A percentile compares a stretch with the other conserved stretches of the same genome.
These are phyloP conservation scores for Tetradesmus lagerheimii DNA, from an alignment of 139 green algal genomes.

Conservation along the genomic window DNA sequence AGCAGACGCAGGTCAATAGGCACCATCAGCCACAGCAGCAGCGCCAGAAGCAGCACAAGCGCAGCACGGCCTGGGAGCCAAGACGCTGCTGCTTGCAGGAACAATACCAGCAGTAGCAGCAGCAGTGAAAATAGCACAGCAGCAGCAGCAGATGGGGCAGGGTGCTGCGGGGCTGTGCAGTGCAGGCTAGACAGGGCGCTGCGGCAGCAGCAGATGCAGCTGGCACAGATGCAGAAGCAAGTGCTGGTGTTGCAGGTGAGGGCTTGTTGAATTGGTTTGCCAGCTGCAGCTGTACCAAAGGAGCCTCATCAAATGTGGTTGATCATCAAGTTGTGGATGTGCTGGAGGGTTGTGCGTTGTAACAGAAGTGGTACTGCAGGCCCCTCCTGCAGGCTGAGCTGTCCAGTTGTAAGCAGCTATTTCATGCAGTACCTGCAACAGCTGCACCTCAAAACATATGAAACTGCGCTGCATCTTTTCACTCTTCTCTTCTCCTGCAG, in stretches of 20 bases:
- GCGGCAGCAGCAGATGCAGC: constrained; percentile 22
- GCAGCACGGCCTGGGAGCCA: background rate
- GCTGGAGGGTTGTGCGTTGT: no score
- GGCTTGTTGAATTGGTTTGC: no score
- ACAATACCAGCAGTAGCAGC: background rate
- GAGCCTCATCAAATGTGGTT: no score
- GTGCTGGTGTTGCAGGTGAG: background rate
- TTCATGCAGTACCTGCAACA: background rate
- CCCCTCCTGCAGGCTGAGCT: constrained; percentile 12
- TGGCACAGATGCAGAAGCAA: constrained; percentile 25
- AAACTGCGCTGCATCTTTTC: no score
- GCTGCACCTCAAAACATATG: no score
- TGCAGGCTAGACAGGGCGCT: background rate
- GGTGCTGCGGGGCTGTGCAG: background rate
- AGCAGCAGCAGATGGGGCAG: background rate
- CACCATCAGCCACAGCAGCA: background rate
- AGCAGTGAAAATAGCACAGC: no score
- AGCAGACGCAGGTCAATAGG: background rate
- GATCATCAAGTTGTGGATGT: no score
- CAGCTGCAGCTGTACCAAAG: no score
- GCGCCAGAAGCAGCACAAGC: background rate
- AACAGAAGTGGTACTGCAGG: no score
- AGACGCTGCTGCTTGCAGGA: background rate
- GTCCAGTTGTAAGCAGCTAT: background rate
- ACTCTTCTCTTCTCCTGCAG: background rate